Percentiles rank a stretch among this genome's conserved stretches.
These are phyloP conservation scores for Chaetomium fimeti DNA, from an alignment of 495 filamentous ascomycete genomes.

Conservation along the genomic window DNA sequence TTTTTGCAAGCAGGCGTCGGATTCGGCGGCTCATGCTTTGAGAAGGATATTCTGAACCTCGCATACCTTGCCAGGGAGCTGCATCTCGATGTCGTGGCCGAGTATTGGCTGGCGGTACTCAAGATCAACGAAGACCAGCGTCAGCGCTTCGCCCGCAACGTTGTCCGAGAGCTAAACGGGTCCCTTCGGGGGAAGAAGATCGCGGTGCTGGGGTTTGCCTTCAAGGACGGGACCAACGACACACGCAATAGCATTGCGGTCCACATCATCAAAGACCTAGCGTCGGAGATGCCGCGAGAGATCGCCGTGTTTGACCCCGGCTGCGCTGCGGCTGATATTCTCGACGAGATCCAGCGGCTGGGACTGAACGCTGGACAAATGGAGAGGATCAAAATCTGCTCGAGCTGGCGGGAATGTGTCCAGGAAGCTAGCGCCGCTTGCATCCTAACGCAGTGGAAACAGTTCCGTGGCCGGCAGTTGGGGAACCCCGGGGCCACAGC, in stretches of 20 bases:
- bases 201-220: slow-evolving; percentile 72
- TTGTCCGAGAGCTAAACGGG: slow-evolving; percentile 66
- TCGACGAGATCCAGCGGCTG: slow-evolving; percentile 45
- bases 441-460: slow-evolving; percentile 37
- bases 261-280: slow-evolving; percentile 62
- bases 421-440: slow-evolving; percentile 33
- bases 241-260: slow-evolving; percentile 71
- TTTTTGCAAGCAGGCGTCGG: slow-evolving; percentile 78
- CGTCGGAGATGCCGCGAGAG: slow-evolving; percentile 60
- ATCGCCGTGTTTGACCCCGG: slow-evolving; percentile 76
- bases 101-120: slow-evolving; percentile 73
- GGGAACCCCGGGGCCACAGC: neutral
- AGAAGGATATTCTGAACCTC: slow-evolving; percentile 77
- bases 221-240: slow-evolving; percentile 80
- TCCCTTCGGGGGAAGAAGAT: slow-evolving; percentile 71
- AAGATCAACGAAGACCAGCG: slow-evolving; percentile 78
- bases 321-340: slow-evolving; percentile 47
- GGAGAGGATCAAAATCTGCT: slow-evolving; percentile 42
- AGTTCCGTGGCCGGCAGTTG: slow-evolving; percentile 32
- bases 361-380: slow-evolving; percentile 34
- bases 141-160: slow-evolving; percentile 60
- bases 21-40: slow-evolving; percentile 81
- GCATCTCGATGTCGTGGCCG: slow-evolving; percentile 67
- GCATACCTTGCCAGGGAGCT: slow-evolving; percentile 71
- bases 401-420: slow-evolving; percentile 50